Evolutionary conservation across 2,329 filamentous ascomycete species (phyloP).

Genomic region (Sarocladium brachiariae): DNA sequence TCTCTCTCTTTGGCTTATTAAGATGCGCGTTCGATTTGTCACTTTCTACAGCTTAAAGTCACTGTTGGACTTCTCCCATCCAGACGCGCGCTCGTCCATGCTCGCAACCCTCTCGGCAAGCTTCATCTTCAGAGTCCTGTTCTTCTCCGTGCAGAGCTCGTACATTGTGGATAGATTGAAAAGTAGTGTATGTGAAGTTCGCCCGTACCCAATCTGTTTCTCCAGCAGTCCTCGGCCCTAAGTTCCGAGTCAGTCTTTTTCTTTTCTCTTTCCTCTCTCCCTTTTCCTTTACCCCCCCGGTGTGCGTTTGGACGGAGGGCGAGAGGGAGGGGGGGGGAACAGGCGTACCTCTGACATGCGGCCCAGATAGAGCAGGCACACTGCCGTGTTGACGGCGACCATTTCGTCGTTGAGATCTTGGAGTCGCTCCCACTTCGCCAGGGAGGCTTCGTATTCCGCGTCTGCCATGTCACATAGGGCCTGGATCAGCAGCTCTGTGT

Average conservation of each 20-base stretch:
- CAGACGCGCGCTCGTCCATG: conserved; percentile 46
- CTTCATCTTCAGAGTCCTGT: conserved; percentile 60
- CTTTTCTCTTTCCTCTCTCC: no score
- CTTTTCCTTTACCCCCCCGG: no score
- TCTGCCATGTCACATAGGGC: conserved; percentile 76
- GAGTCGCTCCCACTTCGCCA: conserved; percentile 52
- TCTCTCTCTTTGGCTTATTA: no score
- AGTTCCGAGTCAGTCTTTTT: neutral
- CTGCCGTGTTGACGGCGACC: conserved; percentile 73
- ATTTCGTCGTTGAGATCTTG: conserved; percentile 55
- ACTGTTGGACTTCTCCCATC: conserved; percentile 64
- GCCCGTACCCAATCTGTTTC: conserved; percentile 51
- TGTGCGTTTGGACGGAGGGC: no score
- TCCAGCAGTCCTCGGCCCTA: conserved; percentile 64
- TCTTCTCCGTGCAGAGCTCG: conserved; percentile 78
- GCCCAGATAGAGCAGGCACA: conserved; percentile 77
- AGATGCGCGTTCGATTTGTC: neutral
- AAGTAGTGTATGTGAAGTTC: conserved; percentile 69
- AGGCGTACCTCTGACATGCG: conserved; percentile 58
- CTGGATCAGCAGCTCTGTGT: conserved; percentile 43
- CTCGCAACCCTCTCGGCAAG: conserved; percentile 65
- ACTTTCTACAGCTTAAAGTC: conserved; percentile 65
- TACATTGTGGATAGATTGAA: conserved; percentile 91
- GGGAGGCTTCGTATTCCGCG: conserved; percentile 60
- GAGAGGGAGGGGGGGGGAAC: no score